A percentile compares a stretch with the other conserved stretches of the same genome.
These are phyloP conservation scores for Phaffia tasmanica DNA, from an alignment of 768 basidiomycete genomes.

Conservation along the genomic window DNA sequence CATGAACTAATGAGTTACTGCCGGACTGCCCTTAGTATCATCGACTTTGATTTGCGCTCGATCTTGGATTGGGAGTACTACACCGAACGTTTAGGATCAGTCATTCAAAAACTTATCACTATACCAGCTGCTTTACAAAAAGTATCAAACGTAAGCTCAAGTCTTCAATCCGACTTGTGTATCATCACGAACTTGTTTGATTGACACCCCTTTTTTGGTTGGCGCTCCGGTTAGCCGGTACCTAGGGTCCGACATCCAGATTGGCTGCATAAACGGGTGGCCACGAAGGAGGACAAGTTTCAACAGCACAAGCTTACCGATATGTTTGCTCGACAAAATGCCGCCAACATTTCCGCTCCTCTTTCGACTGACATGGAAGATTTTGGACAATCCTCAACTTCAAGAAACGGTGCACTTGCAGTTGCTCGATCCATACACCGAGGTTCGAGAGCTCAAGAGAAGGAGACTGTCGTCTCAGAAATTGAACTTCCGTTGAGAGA, in stretches of 20 bases:
- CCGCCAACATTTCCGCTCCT: constrained; percentile 32
- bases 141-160: constrained; percentile 52
- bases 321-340: constrained; percentile 53
- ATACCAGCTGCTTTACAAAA: constrained; percentile 99
- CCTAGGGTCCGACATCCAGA: constrained; percentile 93
- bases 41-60: constrained; percentile 78
- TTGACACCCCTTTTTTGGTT: not conserved
- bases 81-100: constrained; percentile 91
- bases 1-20: too few species aligned
- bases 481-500: constrained; percentile 45
- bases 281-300: constrained; percentile 84
- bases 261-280: constrained; percentile 86
- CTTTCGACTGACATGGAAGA: constrained; percentile 53
- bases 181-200: not conserved
- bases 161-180: not conserved
- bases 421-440: constrained; percentile 4
- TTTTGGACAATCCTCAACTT: constrained; percentile 32
- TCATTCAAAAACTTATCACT: constrained; percentile 97
- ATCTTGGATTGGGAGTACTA: constrained; percentile 99
- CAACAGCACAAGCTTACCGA: constrained; percentile 96
- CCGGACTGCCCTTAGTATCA: constrained; percentile 42
- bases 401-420: not conserved
- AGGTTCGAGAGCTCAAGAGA: constrained; percentile 17
- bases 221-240: constrained; percentile 48
- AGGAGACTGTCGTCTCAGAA: constrained; percentile 33